Evolutionary conservation across 208 protist species (phyloP), one percentile per base, ranked within the genome.

Genomic region (Crithidia expoeki): DNA sequence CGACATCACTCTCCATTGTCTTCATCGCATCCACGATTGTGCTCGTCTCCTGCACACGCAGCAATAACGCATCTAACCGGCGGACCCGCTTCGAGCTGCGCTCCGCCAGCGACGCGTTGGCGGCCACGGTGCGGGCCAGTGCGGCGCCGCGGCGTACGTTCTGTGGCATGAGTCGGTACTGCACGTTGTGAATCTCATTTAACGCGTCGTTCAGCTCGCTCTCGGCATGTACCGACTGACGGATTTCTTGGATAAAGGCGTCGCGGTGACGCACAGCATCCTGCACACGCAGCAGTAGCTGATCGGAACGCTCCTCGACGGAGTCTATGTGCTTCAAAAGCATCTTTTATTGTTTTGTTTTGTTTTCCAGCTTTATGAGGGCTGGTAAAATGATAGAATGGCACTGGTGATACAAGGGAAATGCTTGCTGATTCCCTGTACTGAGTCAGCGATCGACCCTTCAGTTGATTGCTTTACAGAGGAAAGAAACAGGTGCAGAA

Each of bases 271-370:
- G 76, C 21, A 83, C 77, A 12, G 56, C 49, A 52, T 88, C 82
- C 42, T 75, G 68, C 30, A 90, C 72, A 33, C 74, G 83, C 50
- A 80, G 83, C 59, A 94, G 61, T 2, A 88, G 58, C 40, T 72
- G 74, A 23, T 90, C 83, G 25, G 76, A 72, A 50, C 77, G 81
- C 60, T 88, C 84, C 38, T 93, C 84, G 4, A 90, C 59, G 53
- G 66, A 74, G 17, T 83, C 82, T 27, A 83, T 73, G 34, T 69
- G 66, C 44, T 72, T 73, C 68, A 86, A 30, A 0, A 70, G 71
- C 71, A 76, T 40, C 12, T 40, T 40, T 12, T 40, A 14, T 40
- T 40, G 5, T 40, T 40, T 40, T 12, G 5, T 40, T 40, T 40
- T 5, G 12, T 5, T 40, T 40, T 40, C 9, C 5, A 40, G 12